Base-by-base conservation (phyloP, 2,329 filamentous ascomycete genomes). In the Talaromyces amestolkiae region DNA sequence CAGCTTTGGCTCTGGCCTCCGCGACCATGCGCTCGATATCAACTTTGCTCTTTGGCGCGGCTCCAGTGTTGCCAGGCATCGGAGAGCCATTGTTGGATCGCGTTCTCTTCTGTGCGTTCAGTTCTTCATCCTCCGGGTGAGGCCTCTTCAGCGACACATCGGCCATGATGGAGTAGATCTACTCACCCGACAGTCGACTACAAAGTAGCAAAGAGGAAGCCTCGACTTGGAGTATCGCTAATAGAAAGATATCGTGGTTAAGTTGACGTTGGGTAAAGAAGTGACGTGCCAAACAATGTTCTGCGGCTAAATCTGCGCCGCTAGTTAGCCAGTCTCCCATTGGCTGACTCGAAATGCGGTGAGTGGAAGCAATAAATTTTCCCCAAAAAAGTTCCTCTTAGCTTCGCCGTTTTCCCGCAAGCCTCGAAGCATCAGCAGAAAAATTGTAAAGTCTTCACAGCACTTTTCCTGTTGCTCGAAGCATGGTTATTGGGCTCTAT, bases 81-180 rank as follows among this genome's bases (percentile, higher is more conserved):
- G 82, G 81, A 31, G 82, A 83, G 65, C 80, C 81, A 81, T 83
- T 73, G 69, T 81, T 82, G 63, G 82, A 83, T 63, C 82, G 79
- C 65, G 80, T 75, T 72, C 78, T 78, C 72, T 84, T 84, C 70
- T 81, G 79, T 60, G 77, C 71, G 69, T 79, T 78, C 66, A 74
- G 72, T 62, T 75, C 77, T 70, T 81, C 78, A 68, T 81, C 80
- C 72, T 80, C 79, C 59, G 80, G 77, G 72, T 81, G 79, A 77
- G 79, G 79, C 69, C 82, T 76, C 75, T 84, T 84, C 71, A 83
- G 76, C 60, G 78, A 75, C 66, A 73, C 66, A 69, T 82, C 79
- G 65, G 80, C 76, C 80, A 82, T 83, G 64, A 66, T 66, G 70
- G 67, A 67, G 65, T 65, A 53, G 60, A 65, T 67, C 65, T 41